These are phyloP conservation scores for Penicillium sp. DNA, from an alignment of 2,329 filamentous ascomycete genomes.

Conservation along the genomic window DNA sequence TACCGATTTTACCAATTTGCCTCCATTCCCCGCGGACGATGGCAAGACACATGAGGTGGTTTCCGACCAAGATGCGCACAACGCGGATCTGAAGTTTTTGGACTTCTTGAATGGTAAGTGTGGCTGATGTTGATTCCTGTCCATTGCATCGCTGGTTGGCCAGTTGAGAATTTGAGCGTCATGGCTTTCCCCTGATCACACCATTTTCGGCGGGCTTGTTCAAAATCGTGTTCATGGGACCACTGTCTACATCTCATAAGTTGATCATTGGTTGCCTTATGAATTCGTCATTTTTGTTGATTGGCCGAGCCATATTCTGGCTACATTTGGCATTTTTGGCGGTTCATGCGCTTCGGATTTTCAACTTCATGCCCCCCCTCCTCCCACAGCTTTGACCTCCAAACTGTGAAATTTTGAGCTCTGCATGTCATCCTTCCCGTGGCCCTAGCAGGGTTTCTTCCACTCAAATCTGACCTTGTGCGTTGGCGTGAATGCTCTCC, in stretches of 20 bases:
- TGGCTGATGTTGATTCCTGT: constrained; percentile 7
- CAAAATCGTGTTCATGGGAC: constrained; percentile 4
- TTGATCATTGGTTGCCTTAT: constrained; percentile 6
- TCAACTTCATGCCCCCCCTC: neutral
- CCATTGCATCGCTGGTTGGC: constrained; percentile 17
- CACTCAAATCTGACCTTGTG: constrained; percentile 16
- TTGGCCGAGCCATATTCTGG: constrained; percentile 6
- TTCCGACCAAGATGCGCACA: constrained; percentile 23
- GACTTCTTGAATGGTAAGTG: constrained; percentile 45
- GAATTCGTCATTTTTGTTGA: constrained; percentile 5
- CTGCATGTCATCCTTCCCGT: constrained; percentile 13
- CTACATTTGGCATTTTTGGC: constrained; percentile 16
- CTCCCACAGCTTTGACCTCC: constrained; percentile 9
- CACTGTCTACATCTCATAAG: constrained; percentile 9
- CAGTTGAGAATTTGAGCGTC: constrained; percentile 7
- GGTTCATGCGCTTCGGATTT: constrained; percentile 10
- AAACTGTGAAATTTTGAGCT: constrained; percentile 9
- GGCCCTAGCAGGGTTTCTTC: constrained; percentile 4
- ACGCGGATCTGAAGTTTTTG: constrained; percentile 41
- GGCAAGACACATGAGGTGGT: constrained; percentile 26
- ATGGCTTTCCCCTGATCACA: constrained; percentile 14
- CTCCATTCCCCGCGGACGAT: constrained; percentile 36
- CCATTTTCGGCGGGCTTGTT: constrained; percentile 3
- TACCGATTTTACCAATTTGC: constrained; percentile 32
- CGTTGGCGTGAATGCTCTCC: constrained; percentile 24